Conservation (phyloP, 352 stramenopile species). For the Sclerospora graminicola region DNA sequence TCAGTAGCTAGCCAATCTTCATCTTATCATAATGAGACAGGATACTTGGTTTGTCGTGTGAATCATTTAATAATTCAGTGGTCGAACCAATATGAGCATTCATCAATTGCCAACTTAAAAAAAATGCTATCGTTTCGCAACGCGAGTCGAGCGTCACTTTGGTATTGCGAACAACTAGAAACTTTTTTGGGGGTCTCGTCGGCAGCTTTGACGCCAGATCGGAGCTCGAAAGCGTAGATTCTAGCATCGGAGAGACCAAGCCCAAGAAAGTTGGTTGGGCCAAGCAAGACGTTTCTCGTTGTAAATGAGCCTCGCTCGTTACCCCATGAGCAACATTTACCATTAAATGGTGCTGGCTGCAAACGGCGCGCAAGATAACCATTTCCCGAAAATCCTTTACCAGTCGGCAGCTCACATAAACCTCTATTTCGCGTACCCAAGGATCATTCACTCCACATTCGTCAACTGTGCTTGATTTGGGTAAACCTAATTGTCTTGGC, state of each 20-base stretch:
- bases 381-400: constrained; percentile 87
- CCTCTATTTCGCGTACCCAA: constrained; percentile 72
- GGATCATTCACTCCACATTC: no score
- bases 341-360: constrained; percentile 65
- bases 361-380: constrained; percentile 80
- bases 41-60: no score
- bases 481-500: no score
- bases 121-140: constrained; percentile 83
- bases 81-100: no score
- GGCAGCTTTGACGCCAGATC: constrained; percentile 19
- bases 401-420: constrained; percentile 82
- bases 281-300: no score
- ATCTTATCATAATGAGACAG: no score
- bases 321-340: constrained; percentile 49
- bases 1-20: no score
- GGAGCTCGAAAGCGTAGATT: constrained; percentile 44
- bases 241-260: constrained; percentile 70
- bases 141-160: constrained; percentile 51
- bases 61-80: no score
- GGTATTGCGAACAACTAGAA: constrained; percentile 69
- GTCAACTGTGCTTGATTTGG: constrained; percentile 2
- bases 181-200: constrained; percentile 55
- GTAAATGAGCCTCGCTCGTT: constrained; percentile 28
- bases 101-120: constrained; percentile 57
- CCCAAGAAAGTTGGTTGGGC: constrained; percentile 68